Evolutionary conservation across 140 eudicot genomes (phyloP).

Genomic region (Senecio squalidus): DNA sequence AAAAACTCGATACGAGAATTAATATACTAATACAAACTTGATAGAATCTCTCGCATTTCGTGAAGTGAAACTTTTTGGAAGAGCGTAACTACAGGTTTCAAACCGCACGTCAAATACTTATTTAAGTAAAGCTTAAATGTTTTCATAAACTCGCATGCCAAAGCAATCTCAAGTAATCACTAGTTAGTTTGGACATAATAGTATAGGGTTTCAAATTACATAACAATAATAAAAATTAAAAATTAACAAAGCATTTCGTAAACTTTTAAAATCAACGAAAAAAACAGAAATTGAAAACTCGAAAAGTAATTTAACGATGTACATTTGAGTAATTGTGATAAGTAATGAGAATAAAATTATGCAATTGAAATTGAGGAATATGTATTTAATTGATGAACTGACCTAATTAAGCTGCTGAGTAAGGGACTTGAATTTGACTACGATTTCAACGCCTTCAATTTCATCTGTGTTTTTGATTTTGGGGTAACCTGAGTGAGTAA

Average conservation of each 20-base stretch:
- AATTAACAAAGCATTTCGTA: too few relatives aligned
- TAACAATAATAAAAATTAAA: neutral
- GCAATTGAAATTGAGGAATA: neutral
- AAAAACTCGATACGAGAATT: neutral
- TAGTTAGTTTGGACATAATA: too few relatives aligned
- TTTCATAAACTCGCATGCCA: too few relatives aligned
- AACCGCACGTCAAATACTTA: too few relatives aligned
- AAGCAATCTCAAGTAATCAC: too few relatives aligned
- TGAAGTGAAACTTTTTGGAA: too few relatives aligned
- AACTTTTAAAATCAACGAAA: constrained; percentile 5
- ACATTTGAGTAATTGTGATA: constrained; percentile 5
- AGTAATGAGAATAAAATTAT: constrained; percentile 10
- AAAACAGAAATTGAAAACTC: neutral
- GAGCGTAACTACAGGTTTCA: too few relatives aligned
- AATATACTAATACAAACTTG: neutral
- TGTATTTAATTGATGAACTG: constrained; percentile 9
- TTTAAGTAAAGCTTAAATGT: too few relatives aligned
- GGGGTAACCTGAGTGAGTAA: neutral
- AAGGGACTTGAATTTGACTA: constrained; percentile 7
- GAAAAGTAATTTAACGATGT: constrained; percentile 5
- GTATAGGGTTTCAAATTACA: too few relatives aligned
- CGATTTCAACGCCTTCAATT: constrained; percentile 20
- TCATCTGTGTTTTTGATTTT: neutral
- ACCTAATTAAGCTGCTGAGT: constrained; percentile 24
- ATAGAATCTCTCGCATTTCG: neutral